Conservation (phyloP, 192 early-diverging fungal genomes). For the Linnemannia hyalina region DNA sequence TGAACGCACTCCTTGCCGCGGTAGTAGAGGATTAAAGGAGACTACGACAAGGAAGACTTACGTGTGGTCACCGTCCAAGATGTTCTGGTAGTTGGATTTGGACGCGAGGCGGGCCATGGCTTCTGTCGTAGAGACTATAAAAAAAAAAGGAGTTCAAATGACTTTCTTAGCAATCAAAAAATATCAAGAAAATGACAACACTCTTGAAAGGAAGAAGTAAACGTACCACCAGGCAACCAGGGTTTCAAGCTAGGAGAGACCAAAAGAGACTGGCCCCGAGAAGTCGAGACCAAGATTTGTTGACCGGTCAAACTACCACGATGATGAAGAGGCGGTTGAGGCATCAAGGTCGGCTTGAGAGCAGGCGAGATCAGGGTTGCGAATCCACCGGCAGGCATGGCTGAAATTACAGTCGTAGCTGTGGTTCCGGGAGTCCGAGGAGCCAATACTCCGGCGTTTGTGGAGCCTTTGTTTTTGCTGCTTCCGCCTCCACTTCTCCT, state of each 20-base stretch:
- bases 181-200: not conserved
- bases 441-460: constrained; percentile 18
- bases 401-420: constrained; percentile 10
- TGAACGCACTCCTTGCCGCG: too few relatives aligned
- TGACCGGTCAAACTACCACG: constrained; percentile 46
- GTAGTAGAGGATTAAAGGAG: too few relatives aligned
- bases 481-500: constrained; percentile 1
- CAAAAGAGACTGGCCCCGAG: not conserved
- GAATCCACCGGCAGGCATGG: constrained; percentile 30
- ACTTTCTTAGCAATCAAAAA: not conserved
- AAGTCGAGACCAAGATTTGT: not conserved
- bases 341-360: constrained; percentile 46
- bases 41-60: constrained; percentile 40
- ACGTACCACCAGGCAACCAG: constrained; percentile 49
- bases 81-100: constrained; percentile 86
- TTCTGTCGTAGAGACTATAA: constrained; percentile 44
- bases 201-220: too few relatives aligned
- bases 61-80: constrained; percentile 89
- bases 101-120: constrained; percentile 61
- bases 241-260: constrained; percentile 65
- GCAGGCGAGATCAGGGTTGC: constrained; percentile 26
- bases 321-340: constrained; percentile 34
- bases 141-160: not conserved
- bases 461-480: not conserved
- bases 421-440: constrained; percentile 34